Percentiles rank a stretch among this genome's conserved stretches.
These are phyloP conservation scores for Neurospora discreta DNA, from an alignment of 495 filamentous ascomycete genomes.

Conservation along the genomic window DNA sequence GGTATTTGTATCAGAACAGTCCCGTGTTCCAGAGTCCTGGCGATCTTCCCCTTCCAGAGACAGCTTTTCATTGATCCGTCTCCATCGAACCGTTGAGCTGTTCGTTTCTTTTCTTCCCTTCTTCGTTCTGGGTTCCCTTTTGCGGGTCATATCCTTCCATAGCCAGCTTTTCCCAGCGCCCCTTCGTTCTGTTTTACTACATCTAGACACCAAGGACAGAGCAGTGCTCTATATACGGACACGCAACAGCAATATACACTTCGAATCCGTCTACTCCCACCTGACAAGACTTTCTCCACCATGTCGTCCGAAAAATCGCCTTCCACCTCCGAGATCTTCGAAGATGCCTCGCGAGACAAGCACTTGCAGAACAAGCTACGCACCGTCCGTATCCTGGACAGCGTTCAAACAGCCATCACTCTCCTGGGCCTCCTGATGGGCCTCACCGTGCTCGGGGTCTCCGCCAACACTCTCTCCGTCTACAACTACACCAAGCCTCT, in stretches of 20 bases:
- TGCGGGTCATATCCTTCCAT: neutral
- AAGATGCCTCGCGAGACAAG: conserved; percentile 26
- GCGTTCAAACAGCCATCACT: conserved; percentile 32
- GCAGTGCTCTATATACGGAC: neutral
- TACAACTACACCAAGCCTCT: conserved; percentile 36
- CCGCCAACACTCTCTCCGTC: conserved; percentile 35
- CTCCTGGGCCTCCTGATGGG: conserved; percentile 37
- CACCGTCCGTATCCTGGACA: conserved; percentile 27
- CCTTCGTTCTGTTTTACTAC: neutral
- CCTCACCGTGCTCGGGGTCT: conserved; percentile 36
- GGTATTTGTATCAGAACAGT: neutral
- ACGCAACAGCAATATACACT: neutral
- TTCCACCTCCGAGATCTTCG: conserved; percentile 21
- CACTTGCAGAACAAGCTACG: conserved; percentile 26
- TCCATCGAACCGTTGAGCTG: neutral
- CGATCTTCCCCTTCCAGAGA: neutral
- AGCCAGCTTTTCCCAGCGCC: neutral
- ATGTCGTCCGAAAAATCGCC: neutral
- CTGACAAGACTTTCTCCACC: neutral
- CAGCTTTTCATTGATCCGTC: neutral
- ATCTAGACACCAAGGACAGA: neutral
- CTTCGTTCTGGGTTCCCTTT: neutral
- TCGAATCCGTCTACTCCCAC: neutral
- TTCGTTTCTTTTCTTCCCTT: neutral
- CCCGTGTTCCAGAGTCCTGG: neutral